Percentiles rank a stretch among this genome's conserved stretches.
These are phyloP conservation scores for Calycina herbarum DNA, from an alignment of 2,329 filamentous ascomycete species.

Conservation along the genomic window DNA sequence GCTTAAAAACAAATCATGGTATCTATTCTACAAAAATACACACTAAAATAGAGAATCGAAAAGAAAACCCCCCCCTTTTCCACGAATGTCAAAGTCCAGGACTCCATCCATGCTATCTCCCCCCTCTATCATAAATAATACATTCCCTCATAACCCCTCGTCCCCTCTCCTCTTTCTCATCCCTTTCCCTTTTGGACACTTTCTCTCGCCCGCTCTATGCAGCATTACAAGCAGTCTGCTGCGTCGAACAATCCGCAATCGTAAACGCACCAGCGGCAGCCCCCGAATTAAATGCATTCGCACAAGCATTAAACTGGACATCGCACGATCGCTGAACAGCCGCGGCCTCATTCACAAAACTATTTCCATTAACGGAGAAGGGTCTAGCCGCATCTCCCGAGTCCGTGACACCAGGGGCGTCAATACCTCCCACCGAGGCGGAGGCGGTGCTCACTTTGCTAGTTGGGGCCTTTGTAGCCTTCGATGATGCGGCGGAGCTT, in stretches of 20 bases:
- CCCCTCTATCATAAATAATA: too few relatives aligned
- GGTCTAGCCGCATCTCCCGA: slow-evolving; percentile 51
- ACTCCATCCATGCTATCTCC: too few relatives aligned
- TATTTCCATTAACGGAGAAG: slow-evolving; percentile 56
- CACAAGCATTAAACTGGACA: slow-evolving; percentile 62
- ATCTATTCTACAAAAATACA: too few relatives aligned
- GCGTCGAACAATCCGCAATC: neutral
- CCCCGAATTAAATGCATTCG: slow-evolving; percentile 52
- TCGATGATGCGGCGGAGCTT: slow-evolving; percentile 11
- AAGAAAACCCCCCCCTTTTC: too few relatives aligned
- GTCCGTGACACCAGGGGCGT: slow-evolving; percentile 50
- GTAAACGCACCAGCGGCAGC: neutral
- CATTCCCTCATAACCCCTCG: too few relatives aligned
- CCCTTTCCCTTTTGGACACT: neutral
- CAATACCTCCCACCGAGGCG: slow-evolving; percentile 45
- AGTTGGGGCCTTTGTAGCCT: slow-evolving; percentile 13
- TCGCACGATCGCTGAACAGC: slow-evolving; percentile 61
- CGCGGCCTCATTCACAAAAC: slow-evolving; percentile 54
- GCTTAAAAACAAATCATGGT: too few relatives aligned
- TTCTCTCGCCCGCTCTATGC: neutral
- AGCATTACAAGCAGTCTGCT: neutral
- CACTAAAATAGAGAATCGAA: too few relatives aligned
- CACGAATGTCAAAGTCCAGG: too few relatives aligned
- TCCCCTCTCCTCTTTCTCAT: neutral
- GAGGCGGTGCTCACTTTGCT: slow-evolving; percentile 7